Conservation (phyloP, 2,329 filamentous ascomycete genomes). For the Lecanicillium sp. region DNA sequence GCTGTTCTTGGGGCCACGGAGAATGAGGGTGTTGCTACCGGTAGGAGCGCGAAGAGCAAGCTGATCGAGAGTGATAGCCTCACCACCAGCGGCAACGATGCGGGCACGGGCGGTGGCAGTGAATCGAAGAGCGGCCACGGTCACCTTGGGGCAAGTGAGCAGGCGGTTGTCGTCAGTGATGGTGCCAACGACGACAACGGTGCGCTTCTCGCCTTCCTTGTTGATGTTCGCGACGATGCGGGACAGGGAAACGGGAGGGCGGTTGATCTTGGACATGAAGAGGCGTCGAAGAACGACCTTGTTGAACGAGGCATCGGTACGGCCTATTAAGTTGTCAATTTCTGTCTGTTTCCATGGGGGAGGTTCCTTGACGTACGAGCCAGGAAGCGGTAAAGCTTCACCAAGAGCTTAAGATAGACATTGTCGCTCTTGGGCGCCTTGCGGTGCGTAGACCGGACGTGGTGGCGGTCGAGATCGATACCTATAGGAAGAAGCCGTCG, state of each 20-base stretch:
- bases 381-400: conserved; percentile 97
- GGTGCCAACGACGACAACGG: conserved; percentile 87
- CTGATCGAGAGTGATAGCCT: conserved; percentile 94
- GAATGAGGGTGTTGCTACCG: conserved; percentile 91
- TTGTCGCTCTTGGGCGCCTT: conserved; percentile 97
- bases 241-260: conserved; percentile 87
- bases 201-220: conserved; percentile 68
- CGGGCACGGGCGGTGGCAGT: conserved; percentile 92
- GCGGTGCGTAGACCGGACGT: conserved; percentile 69
- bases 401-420: conserved; percentile 92
- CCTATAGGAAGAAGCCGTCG: conserved; percentile 47
- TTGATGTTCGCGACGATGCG: conserved; percentile 69
- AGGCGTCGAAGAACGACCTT: conserved; percentile 95
- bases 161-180: conserved; percentile 98
- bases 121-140: conserved; percentile 90
- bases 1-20: conserved; percentile 96
- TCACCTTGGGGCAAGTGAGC: conserved; percentile 83
- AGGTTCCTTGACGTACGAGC: conserved; percentile 61
- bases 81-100: conserved; percentile 88
- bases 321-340: conserved; percentile 46
- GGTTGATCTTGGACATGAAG: conserved; percentile 98
- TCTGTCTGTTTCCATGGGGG: conserved; percentile 1
- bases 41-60: conserved; percentile 91
- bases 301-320: conserved; percentile 97
- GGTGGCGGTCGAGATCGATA: conserved; percentile 66